phyloP scores from a whole-genome alignment of 495 filamentous ascomycete species.

The Xeromyces bisporus region DNA sequence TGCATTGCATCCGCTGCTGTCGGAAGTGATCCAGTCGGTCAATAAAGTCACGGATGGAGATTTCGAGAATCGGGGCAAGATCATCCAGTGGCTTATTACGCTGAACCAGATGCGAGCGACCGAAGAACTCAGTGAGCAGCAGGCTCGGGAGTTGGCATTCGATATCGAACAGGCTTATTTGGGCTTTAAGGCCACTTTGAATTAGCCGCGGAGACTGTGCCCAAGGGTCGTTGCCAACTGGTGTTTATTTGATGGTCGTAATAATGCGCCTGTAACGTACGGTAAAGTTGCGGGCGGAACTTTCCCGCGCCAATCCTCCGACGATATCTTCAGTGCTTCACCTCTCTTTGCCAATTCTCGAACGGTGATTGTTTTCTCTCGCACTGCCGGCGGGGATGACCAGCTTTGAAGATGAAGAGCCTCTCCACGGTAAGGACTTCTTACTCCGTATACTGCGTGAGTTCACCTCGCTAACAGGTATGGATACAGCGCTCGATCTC shows the following conservation, averaged over 20 bases:
- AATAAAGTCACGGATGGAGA: conserved; percentile 90
- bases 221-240: too few species aligned
- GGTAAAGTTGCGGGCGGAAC: too few species aligned
- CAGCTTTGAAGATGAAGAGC: conserved; percentile 21
- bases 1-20: conserved; percentile 80
- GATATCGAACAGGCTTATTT: conserved; percentile 84
- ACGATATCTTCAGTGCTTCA: too few species aligned
- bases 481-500: conserved; percentile 37
- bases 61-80: conserved; percentile 88
- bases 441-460: too few species aligned
- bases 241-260: too few species aligned
- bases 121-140: conserved; percentile 74
- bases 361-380: conserved; percentile 3
- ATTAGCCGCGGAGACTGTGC: too few species aligned
- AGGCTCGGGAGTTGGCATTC: conserved; percentile 71
- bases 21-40: conserved; percentile 86
- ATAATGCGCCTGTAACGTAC: too few species aligned
- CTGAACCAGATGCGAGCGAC: conserved; percentile 95
- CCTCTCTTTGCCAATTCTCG: neutral
- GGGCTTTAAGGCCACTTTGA: conserved; percentile 66
- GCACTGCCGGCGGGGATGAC: conserved; percentile 25
- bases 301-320: too few species aligned
- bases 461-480: too few species aligned
- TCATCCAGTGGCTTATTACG: conserved; percentile 94
- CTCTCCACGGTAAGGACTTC: conserved; percentile 23